Conservation (phyloP, 2,329 filamentous ascomycete species). For the Neofusicoccum parvum region DNA sequence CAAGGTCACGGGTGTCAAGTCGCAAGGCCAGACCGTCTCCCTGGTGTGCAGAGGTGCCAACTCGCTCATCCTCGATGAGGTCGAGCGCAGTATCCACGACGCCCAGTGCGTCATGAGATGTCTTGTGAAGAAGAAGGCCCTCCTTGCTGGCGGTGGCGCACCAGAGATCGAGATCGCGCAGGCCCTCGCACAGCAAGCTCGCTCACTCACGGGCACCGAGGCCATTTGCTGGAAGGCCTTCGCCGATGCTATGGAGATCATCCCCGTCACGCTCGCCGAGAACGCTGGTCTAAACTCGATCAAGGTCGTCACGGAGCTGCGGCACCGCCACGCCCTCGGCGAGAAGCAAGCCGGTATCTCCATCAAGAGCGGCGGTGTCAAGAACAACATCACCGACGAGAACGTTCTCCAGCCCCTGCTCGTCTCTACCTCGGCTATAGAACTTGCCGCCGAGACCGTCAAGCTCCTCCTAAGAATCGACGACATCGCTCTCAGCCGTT, state of each 20-base stretch:
- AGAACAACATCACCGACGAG: conserved; percentile 94
- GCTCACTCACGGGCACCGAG: conserved; percentile 85
- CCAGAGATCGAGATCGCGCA: conserved; percentile 96
- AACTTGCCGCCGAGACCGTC: conserved; percentile 95
- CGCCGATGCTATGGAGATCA: conserved; percentile 94
- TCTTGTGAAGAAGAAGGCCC: conserved; percentile 98
- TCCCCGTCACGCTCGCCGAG: conserved; percentile 94
- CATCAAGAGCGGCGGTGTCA: conserved; percentile 96
- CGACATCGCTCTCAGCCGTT: conserved; percentile 60
- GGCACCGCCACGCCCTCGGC: conserved; percentile 91
- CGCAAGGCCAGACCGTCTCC: conserved; percentile 82
- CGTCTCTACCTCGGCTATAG: conserved; percentile 96
- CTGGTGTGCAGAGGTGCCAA: conserved; percentile 95
- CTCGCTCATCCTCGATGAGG: conserved; percentile 90
- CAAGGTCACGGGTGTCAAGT: conserved; percentile 90
- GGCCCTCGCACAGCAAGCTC: conserved; percentile 77
- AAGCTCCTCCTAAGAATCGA: conserved; percentile 72
- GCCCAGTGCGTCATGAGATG: conserved; percentile 97
- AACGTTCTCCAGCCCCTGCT: conserved; percentile 94
- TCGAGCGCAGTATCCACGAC: conserved; percentile 94
- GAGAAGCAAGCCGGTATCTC: conserved; percentile 96
- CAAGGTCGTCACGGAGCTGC: conserved; percentile 94
- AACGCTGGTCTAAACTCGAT: conserved; percentile 98
- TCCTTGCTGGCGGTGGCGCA: conserved; percentile 94
- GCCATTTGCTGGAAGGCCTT: conserved; percentile 99